Evolutionary conservation across 345 rosid species (phyloP).

Genomic region (Cochlearia excelsa): DNA sequence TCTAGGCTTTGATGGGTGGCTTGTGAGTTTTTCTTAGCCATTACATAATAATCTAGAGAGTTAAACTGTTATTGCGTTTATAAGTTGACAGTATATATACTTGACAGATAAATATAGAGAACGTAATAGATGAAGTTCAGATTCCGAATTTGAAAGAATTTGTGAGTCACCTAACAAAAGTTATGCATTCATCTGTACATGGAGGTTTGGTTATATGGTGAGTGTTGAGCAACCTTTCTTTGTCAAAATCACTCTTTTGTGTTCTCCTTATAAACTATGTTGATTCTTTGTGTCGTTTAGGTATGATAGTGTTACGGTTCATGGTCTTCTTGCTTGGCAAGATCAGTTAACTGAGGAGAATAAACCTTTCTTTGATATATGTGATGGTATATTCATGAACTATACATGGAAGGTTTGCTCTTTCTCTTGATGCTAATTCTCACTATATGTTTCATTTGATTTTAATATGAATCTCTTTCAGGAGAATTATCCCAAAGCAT

Average conservation of each 20-base stretch:
- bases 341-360: constrained; percentile 60
- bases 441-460: background rate
- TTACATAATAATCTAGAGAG: too few relatives aligned
- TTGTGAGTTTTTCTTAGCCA: constrained; percentile 41
- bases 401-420: constrained; percentile 66
- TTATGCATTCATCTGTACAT: constrained; percentile 61
- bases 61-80: too few relatives aligned
- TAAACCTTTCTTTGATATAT: constrained; percentile 75
- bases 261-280: background rate
- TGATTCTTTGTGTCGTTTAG: constrained; percentile 35
- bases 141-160: constrained; percentile 66
- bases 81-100: background rate
- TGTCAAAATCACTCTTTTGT: background rate
- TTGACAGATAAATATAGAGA: constrained; percentile 76
- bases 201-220: constrained; percentile 83
- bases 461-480: constrained; percentile 26
- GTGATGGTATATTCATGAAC: constrained; percentile 80
- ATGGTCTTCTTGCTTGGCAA: constrained; percentile 64
- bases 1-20: constrained; percentile 90
- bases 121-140: constrained; percentile 42
- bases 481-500: constrained; percentile 56
- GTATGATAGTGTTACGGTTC: constrained; percentile 72
- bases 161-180: constrained; percentile 60
- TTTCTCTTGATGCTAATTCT: constrained; percentile 1
- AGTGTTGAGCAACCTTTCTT: constrained; percentile 6